These are phyloP conservation scores for Penicillium expansum DNA, from an alignment of 2,329 filamentous ascomycete genomes.

Conservation along the genomic window DNA sequence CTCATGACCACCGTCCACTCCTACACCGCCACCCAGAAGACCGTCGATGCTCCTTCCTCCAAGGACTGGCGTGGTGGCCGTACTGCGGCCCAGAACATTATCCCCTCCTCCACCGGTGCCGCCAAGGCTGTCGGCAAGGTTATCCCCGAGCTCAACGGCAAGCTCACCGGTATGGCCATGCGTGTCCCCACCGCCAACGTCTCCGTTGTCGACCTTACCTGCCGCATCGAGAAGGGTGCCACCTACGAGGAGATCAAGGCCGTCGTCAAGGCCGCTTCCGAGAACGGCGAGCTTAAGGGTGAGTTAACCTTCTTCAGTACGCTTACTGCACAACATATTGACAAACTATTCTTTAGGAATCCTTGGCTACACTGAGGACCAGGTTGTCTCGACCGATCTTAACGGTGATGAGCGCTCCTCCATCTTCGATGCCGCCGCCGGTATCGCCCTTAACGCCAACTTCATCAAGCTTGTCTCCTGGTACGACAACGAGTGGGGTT, in stretches of 20 bases:
- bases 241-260: constrained; percentile 81
- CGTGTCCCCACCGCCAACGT: constrained; percentile 98
- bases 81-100: constrained; percentile 99
- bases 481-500: constrained; percentile 99
- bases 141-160: constrained; percentile 96
- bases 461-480: constrained; percentile 98
- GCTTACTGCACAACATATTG: not conserved
- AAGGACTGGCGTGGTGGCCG: constrained; percentile 99
- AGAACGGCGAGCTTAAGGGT: constrained; percentile 72
- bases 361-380: constrained; percentile 94
- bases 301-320: not conserved
- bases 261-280: constrained; percentile 80
- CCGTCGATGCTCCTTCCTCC: constrained; percentile 91
- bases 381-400: constrained; percentile 89
- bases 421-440: constrained; percentile 99
- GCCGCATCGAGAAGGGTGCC: constrained; percentile 84
- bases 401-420: constrained; percentile 91
- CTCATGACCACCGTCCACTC: constrained; percentile 99
- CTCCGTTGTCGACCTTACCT: constrained; percentile 96
- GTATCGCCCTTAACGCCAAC: constrained; percentile 97
- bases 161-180: constrained; percentile 99
- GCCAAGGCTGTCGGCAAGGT: constrained; percentile 99
- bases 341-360: constrained; percentile 50
- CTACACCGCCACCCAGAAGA: constrained; percentile 99
- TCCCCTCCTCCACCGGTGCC: constrained; percentile 97